Percentiles rank a stretch among this genome's conserved stretches.
phyloP scores from a whole-genome alignment of 2,329 filamentous ascomycete species.

The Trichoderma sp. region DNA sequence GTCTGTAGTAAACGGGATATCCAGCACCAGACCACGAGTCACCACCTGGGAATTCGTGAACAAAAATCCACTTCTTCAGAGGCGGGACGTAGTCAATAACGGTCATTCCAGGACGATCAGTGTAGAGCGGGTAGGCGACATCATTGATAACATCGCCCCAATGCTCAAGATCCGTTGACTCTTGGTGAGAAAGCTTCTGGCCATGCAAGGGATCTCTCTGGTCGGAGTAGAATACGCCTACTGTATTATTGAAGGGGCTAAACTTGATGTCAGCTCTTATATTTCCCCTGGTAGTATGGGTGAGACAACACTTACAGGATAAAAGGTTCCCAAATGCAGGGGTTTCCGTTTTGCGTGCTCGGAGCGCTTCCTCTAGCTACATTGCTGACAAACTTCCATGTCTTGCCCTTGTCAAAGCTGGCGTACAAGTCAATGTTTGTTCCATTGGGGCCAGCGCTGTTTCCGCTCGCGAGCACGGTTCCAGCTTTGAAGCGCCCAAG shows the following conservation, averaged over 20 bases:
- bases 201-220: background rate
- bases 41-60: background rate
- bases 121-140: background rate
- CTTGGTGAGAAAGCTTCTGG: background rate
- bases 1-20: background rate
- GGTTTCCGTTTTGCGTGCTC: background rate
- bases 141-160: background rate
- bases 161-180: background rate
- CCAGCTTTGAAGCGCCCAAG: background rate
- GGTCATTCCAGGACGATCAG: background rate
- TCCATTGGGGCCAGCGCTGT: background rate
- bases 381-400: background rate
- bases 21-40: background rate
- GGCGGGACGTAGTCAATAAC: background rate
- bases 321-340: background rate
- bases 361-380: background rate
- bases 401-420: background rate
- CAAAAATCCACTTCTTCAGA: background rate
- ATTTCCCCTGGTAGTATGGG: background rate
- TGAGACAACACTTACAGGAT: background rate
- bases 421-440: background rate
- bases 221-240: background rate
- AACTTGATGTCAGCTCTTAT: background rate
- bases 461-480: background rate
- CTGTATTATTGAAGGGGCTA: background rate